Conservation (phyloP, 768 basidiomycete species). For the Ramaria rubella region DNA sequence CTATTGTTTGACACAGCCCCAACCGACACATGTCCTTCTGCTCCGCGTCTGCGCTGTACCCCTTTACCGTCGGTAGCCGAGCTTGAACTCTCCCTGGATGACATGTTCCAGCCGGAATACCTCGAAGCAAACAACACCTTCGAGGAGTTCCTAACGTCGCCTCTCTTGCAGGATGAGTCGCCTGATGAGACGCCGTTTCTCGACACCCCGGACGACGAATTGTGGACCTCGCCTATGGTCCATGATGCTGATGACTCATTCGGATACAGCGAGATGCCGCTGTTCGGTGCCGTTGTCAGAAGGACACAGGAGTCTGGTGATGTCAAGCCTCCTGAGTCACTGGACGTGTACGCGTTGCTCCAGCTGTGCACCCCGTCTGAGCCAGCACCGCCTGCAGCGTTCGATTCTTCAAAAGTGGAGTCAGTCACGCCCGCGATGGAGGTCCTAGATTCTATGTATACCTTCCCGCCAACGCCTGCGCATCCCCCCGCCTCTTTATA, state of each 20-base stretch:
- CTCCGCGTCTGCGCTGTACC: background rate
- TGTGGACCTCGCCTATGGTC: slow-evolving; percentile 3
- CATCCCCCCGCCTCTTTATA: background rate
- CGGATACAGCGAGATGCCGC: background rate
- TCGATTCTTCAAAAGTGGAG: slow-evolving; percentile 1
- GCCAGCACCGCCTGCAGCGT: background rate
- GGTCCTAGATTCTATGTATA: slow-evolving; percentile 2
- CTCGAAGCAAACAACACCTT: background rate
- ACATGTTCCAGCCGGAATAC: slow-evolving; percentile 3
- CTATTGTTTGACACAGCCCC: background rate
- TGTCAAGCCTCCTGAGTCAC: background rate
- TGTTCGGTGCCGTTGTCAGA: slow-evolving; percentile 1
- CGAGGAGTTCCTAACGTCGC: slow-evolving; percentile 7
- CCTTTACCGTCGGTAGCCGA: background rate
- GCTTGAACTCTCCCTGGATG: slow-evolving; percentile 1
- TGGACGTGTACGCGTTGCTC: background rate
- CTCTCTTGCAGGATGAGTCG: slow-evolving; percentile 1
- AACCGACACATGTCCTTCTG: background rate
- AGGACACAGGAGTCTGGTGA: background rate
- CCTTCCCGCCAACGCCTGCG: slow-evolving; percentile 1
- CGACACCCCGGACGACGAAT: background rate
- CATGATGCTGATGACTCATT: slow-evolving; percentile 7
- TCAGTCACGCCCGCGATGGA: background rate
- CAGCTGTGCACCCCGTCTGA: background rate
- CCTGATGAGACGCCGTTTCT: slow-evolving; percentile 10